phyloP scores from a whole-genome alignment of 345 rosid genomes.

The Euphorbia pulcherrima region DNA sequence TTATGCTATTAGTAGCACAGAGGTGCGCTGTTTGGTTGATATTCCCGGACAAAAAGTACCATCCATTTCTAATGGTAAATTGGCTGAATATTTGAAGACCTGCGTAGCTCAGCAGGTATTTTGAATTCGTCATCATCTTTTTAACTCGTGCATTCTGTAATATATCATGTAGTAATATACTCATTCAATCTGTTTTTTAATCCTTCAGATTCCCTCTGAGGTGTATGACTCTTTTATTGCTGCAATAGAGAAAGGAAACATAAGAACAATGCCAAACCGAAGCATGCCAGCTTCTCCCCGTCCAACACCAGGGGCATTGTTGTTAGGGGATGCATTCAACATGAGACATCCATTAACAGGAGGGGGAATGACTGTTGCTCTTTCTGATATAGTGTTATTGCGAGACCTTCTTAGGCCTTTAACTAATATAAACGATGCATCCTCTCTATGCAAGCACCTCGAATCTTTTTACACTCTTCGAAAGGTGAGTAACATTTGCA shows the following conservation, averaged over 20 bases:
- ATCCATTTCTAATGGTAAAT: constrained; percentile 62
- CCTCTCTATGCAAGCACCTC: constrained; percentile 43
- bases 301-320: constrained; percentile 52
- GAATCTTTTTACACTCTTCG: constrained; percentile 51
- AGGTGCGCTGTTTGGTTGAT: constrained; percentile 68
- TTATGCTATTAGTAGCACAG: constrained; percentile 58
- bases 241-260: constrained; percentile 45
- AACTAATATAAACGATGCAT: constrained; percentile 36
- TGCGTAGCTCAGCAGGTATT: constrained; percentile 51
- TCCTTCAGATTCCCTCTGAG: constrained; percentile 40
- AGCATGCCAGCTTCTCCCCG: constrained; percentile 56
- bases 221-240: constrained; percentile 36
- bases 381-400: constrained; percentile 49
- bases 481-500: constrained; percentile 24
- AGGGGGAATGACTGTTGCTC: constrained; percentile 63
- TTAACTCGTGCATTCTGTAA: too few relatives aligned
- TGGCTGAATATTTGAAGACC: constrained; percentile 54
- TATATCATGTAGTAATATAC: too few relatives aligned
- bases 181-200: too few relatives aligned
- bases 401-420: constrained; percentile 48
- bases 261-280: constrained; percentile 53
- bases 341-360: constrained; percentile 64
- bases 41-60: constrained; percentile 58
- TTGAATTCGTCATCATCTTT: too few relatives aligned
- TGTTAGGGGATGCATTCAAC: constrained; percentile 56